Evolutionary conservation across 331 rosid genomes (phyloP).

Genomic region (Quercus tomentella): DNA sequence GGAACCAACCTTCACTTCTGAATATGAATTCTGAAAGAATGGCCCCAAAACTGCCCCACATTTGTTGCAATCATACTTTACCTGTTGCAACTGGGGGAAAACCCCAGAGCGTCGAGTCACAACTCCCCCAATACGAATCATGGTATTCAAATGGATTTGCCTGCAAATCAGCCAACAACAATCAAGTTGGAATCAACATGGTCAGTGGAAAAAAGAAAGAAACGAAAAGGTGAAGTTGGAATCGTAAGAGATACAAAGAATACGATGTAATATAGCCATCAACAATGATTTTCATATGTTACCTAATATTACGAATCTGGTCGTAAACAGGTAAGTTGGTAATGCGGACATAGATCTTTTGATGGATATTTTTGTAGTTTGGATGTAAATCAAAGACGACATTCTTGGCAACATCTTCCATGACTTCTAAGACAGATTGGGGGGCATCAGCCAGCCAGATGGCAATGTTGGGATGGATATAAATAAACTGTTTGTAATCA

Average conservation of each 20-base stretch:
- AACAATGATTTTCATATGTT: not conserved
- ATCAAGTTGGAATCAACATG: not conserved
- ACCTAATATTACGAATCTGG: constrained; percentile 97
- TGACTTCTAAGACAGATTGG: constrained; percentile 90
- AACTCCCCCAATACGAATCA: constrained; percentile 97
- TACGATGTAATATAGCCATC: not conserved
- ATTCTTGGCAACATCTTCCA: constrained; percentile 96
- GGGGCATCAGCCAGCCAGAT: constrained; percentile 99
- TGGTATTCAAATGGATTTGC: constrained; percentile 92
- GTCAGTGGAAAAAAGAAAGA: not conserved
- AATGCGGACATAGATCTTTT: constrained; percentile 78
- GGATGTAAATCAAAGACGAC: constrained; percentile 85
- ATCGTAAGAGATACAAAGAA: not conserved
- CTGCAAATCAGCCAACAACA: constrained; percentile 39
- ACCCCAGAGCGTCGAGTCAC: constrained; percentile 96
- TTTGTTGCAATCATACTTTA: constrained; percentile 88
- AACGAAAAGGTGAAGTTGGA: not conserved
- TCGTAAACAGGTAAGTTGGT: constrained; percentile 89
- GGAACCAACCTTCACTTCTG: constrained; percentile 95
- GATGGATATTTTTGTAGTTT: constrained; percentile 76
- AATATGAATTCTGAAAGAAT: constrained; percentile 87
- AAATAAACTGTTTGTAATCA: constrained; percentile 88
- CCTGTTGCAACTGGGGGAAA: constrained; percentile 96
- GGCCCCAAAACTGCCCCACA: constrained; percentile 90
- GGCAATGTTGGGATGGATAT: constrained; percentile 93